phyloP scores from a whole-genome alignment of 164 flowering plant species.

The Paratinospora sagittata region DNA sequence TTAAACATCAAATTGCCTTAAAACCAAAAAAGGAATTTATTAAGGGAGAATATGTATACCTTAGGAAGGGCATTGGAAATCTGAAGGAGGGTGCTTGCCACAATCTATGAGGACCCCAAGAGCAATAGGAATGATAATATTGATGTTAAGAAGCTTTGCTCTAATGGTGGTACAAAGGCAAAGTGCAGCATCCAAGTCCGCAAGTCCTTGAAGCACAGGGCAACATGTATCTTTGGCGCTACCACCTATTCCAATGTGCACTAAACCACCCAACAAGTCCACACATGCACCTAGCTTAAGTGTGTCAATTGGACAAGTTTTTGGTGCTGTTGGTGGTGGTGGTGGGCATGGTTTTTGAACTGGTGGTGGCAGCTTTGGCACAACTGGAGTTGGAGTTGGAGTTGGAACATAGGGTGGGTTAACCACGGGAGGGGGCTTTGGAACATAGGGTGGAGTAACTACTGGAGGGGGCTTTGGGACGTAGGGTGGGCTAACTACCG shows the following conservation, averaged over 20 bases:
- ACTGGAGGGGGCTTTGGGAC: constrained; percentile 15
- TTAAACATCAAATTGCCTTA: neutral
- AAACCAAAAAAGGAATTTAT: too few relatives aligned
- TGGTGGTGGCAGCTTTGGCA: constrained; percentile 10
- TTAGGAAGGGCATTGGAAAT: constrained; percentile 46
- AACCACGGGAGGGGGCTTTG: constrained; percentile 5
- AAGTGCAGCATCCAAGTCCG: constrained; percentile 55
- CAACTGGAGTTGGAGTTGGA: constrained; percentile 24
- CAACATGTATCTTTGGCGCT: constrained; percentile 46
- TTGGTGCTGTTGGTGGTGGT: constrained; percentile 21
- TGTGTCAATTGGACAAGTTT: constrained; percentile 59
- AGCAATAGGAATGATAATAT: constrained; percentile 48
- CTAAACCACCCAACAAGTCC: constrained; percentile 53
- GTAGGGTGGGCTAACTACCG: constrained; percentile 6
- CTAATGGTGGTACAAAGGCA: constrained; percentile 70
- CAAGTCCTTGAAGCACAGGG: constrained; percentile 52
- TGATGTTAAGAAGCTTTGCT: constrained; percentile 48
- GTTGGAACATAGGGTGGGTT: constrained; percentile 11
- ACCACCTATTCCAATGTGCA: constrained; percentile 48
- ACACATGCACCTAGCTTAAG: constrained; percentile 66
- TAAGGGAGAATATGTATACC: neutral
- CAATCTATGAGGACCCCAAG: constrained; percentile 53
- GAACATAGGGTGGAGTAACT: too few relatives aligned
- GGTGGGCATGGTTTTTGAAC: constrained; percentile 8
- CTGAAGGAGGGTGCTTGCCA: constrained; percentile 57